Percentiles rank a stretch among this genome's conserved stretches.
phyloP scores from a whole-genome alignment of 768 basidiomycete genomes.

The Agaricus bisporus region DNA sequence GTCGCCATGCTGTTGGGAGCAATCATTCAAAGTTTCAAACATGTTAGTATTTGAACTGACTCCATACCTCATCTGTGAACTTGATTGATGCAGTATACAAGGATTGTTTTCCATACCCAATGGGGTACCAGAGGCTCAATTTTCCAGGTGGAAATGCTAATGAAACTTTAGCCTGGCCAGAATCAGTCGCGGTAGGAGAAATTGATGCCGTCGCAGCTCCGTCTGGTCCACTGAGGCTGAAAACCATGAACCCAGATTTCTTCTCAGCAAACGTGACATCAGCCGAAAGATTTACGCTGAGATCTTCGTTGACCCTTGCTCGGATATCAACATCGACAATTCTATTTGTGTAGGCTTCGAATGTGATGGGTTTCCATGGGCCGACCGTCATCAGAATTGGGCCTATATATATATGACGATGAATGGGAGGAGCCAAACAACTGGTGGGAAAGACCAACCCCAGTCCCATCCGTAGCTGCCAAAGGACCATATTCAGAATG shows the following conservation, averaged over 20 bases:
- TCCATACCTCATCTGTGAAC: constrained; percentile 50
- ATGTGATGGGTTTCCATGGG: constrained; percentile 76
- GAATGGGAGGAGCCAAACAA: background rate
- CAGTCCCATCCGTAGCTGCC: constrained; percentile 87
- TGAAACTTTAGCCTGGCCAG: constrained; percentile 30
- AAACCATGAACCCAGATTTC: constrained; percentile 31
- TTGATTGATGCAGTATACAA: constrained; percentile 59
- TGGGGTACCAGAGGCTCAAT: constrained; percentile 81
- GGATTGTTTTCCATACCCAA: constrained; percentile 77
- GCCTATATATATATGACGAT: constrained; percentile 31
- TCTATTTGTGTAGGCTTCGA: constrained; percentile 62
- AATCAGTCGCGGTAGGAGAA: constrained; percentile 27
- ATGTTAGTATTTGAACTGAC: background rate
- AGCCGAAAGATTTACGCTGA: constrained; percentile 47
- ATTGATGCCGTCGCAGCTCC: constrained; percentile 40
- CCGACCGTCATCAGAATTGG: constrained; percentile 84
- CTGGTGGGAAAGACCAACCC: constrained; percentile 35
- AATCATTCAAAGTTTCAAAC: background rate
- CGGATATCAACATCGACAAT: constrained; percentile 65
- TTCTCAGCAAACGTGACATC: constrained; percentile 36
- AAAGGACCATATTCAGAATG: background rate
- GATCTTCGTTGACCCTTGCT: constrained; percentile 45
- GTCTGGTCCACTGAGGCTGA: constrained; percentile 42
- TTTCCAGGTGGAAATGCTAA: constrained; percentile 50
- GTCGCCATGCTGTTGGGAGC: constrained; percentile 34